phyloP scores from a whole-genome alignment of 78 protist genomes.

The Chrysochromulina parva region DNA sequence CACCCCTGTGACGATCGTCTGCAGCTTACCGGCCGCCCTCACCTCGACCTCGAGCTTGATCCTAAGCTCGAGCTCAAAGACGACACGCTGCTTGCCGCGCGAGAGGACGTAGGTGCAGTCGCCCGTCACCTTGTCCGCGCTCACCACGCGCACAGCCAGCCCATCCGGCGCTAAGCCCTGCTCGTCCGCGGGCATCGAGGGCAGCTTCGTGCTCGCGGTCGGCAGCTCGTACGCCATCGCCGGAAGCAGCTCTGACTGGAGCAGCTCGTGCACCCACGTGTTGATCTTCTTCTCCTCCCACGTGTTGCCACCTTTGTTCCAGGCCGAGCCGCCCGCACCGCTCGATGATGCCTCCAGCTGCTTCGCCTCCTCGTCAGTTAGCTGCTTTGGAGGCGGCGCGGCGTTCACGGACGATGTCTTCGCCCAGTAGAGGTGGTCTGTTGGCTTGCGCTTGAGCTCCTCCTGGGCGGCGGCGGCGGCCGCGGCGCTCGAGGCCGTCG shows the following conservation, averaged over 20 bases:
- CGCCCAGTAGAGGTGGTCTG: conserved; percentile 5
- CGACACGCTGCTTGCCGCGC: not conserved
- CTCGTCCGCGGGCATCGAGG: not conserved
- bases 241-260: not conserved
- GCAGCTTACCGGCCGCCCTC: not conserved
- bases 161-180: not conserved
- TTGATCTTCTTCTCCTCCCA: not conserved
- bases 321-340: not conserved
- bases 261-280: conserved; percentile 8
- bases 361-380: not conserved
- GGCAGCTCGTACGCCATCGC: not conserved
- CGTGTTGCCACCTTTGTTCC: not conserved
- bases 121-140: not conserved
- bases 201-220: not conserved
- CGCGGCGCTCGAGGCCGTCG: too few relatives aligned
- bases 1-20: not conserved
- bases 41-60: not conserved
- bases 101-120: not conserved
- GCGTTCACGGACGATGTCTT: not conserved
- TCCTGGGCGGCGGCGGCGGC: not conserved
- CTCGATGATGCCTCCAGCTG: not conserved
- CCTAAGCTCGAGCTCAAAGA: not conserved
- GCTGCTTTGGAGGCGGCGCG: not conserved
- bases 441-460: not conserved
- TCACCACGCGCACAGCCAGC: too few relatives aligned